A percentile compares a stretch with the other conserved stretches of the same genome.
Evolutionary conservation across 805 yeast genomes (phyloP).

Genomic region (Lipomyces starkeyi): DNA sequence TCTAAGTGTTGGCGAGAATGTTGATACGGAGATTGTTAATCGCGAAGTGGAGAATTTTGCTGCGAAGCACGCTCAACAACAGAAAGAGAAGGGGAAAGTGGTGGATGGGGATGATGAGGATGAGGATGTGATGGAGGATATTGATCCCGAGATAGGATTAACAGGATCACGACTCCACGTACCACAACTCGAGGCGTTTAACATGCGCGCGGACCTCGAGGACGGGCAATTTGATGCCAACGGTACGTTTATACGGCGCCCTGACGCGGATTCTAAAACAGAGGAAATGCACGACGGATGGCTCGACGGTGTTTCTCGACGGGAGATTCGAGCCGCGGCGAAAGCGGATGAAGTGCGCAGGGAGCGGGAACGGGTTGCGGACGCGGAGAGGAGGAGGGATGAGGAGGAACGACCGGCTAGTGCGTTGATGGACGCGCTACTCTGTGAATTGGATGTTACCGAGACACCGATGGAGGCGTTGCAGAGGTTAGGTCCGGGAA

Average conservation of each 20-base stretch:
- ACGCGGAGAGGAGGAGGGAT: slow-evolving; percentile 12
- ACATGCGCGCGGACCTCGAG: slow-evolving; percentile 60
- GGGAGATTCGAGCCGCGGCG: slow-evolving; percentile 50
- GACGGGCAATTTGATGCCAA: slow-evolving; percentile 66
- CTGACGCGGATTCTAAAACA: slow-evolving; percentile 41
- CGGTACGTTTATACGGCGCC: slow-evolving; percentile 61
- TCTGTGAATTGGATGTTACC: slow-evolving; percentile 58
- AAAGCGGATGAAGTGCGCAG: slow-evolving; percentile 46
- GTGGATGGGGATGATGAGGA: slow-evolving; percentile 28
- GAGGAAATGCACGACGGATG: slow-evolving; percentile 51
- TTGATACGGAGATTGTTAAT: slow-evolving; percentile 21
- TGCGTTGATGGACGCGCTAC: slow-evolving; percentile 46
- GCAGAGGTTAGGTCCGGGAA: slow-evolving; percentile 41
- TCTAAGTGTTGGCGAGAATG: slow-evolving; percentile 15
- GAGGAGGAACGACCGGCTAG: slow-evolving; percentile 34
- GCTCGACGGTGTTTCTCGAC: slow-evolving; percentile 47
- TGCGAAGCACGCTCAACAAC: slow-evolving; percentile 26
- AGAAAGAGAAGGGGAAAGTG: not conserved
- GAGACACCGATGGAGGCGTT: slow-evolving; percentile 66
- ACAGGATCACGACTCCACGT: slow-evolving; percentile 33
- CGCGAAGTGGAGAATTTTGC: slow-evolving; percentile 35
- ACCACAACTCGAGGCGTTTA: slow-evolving; percentile 67
- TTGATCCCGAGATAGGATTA: slow-evolving; percentile 35
- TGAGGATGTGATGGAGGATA: slow-evolving; percentile 23
- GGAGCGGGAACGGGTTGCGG: slow-evolving; percentile 26